A percentile compares a stretch with the other conserved stretches of the same genome.
phyloP scores from a whole-genome alignment of 257 asterid genomes.

The Nicotiana knightiana region DNA sequence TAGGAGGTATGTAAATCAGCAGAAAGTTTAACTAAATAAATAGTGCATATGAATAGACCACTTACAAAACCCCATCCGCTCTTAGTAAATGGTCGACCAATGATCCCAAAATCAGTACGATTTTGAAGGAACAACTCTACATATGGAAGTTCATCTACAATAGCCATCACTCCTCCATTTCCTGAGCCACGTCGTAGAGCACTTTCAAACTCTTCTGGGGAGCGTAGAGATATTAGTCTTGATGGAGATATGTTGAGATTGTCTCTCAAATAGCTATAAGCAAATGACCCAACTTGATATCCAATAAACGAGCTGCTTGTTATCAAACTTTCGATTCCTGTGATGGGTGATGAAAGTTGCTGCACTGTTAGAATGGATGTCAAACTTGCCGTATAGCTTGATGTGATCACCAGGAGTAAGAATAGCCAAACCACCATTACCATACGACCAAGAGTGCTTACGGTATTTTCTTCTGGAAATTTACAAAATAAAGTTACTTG shows the following conservation, averaged over 20 bases:
- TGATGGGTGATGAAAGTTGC: slow-evolving; percentile 43
- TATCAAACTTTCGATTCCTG: slow-evolving; percentile 45
- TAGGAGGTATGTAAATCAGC: background rate
- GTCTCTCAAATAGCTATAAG: slow-evolving; percentile 29
- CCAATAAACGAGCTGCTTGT: slow-evolving; percentile 30
- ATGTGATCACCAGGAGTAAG: slow-evolving; percentile 43
- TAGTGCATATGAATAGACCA: background rate
- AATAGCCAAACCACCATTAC: slow-evolving; percentile 56
- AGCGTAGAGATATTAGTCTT: slow-evolving; percentile 35
- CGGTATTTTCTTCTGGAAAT: slow-evolving; percentile 44
- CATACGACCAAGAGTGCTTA: slow-evolving; percentile 46
- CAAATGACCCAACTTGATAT: slow-evolving; percentile 48
- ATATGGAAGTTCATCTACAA: slow-evolving; percentile 51
- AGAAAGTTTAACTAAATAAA: background rate
- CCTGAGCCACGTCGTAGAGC: slow-evolving; percentile 27
- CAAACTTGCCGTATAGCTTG: slow-evolving; percentile 62
- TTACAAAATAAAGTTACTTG: background rate
- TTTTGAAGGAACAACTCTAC: slow-evolving; percentile 33
- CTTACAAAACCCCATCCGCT: slow-evolving; percentile 59
- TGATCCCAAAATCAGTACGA: slow-evolving; percentile 28
- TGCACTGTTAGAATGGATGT: slow-evolving; percentile 59
- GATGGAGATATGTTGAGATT: slow-evolving; percentile 30
- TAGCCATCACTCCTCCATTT: slow-evolving; percentile 38
- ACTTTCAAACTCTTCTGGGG: slow-evolving; percentile 42
- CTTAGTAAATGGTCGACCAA: slow-evolving; percentile 38